Conservation (phyloP, 345 rosid species). For the Arabidopsis arenosa region DNA sequence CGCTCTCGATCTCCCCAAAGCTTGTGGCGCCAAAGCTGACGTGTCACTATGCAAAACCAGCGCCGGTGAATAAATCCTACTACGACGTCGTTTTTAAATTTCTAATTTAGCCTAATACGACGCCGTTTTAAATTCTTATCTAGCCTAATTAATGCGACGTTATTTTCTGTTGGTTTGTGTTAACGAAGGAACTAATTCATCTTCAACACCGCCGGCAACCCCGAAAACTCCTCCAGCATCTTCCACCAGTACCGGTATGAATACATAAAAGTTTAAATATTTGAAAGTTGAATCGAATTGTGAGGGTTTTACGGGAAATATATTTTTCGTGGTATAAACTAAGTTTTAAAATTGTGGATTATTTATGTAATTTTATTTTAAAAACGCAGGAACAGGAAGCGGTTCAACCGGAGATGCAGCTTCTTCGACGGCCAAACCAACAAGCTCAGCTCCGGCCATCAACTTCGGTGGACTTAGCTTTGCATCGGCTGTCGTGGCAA, state of each 20-base stretch:
- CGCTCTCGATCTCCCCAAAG: conserved; percentile 56
- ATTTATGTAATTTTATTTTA: background rate
- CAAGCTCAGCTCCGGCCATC: conserved; percentile 37
- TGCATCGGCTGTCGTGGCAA: conserved; percentile 34
- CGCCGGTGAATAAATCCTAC: conserved; percentile 25
- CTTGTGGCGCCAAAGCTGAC: conserved; percentile 60
- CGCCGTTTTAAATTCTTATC: background rate
- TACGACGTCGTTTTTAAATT: background rate
- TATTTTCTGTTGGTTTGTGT: background rate
- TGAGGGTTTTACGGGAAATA: background rate
- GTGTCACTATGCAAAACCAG: conserved; percentile 50
- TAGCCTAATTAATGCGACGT: background rate
- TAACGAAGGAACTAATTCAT: conserved; percentile 36
- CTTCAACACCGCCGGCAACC: conserved; percentile 36
- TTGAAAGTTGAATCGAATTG: background rate
- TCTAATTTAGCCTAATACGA: background rate
- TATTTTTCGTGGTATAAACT: background rate
- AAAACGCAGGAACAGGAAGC: conserved; percentile 17
- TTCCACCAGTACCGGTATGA: conserved; percentile 42
- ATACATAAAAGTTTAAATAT: background rate
- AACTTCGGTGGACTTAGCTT: conserved; percentile 37
- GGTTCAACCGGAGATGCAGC: conserved; percentile 37
- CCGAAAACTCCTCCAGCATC: conserved; percentile 42
- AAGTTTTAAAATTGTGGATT: background rate
- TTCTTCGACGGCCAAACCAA: conserved; percentile 29